Conservation (phyloP, 768 basidiomycete species). For the Tulasnella sp. region DNA sequence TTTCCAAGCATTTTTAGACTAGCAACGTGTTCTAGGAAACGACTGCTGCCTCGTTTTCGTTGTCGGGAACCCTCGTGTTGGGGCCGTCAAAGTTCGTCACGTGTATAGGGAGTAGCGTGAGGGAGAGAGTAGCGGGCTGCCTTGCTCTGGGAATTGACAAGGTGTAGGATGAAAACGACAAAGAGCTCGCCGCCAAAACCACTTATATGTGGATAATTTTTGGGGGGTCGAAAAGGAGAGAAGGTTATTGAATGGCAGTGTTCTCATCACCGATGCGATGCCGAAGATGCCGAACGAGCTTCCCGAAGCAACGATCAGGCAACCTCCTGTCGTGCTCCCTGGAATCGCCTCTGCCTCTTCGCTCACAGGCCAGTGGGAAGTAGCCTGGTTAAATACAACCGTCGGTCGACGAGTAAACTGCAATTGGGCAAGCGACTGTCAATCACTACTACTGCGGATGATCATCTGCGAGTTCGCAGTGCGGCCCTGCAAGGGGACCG, state of each 20-base stretch:
- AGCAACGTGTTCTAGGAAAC: neutral
- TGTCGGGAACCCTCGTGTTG: neutral
- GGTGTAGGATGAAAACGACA: neutral
- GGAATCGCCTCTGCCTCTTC: neutral
- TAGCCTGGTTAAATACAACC: neutral
- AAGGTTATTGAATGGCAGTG: neutral
- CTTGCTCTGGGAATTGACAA: neutral
- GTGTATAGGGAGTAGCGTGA: neutral
- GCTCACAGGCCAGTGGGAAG: neutral
- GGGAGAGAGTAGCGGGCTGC: neutral
- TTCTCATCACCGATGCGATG: neutral
- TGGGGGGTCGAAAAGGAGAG: neutral
- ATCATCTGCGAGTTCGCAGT: neutral
- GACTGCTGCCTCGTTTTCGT: neutral
- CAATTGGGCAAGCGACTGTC: neutral
- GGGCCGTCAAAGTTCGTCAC: neutral
- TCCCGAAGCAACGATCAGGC: constrained; percentile 5
- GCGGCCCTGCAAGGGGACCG: neutral
- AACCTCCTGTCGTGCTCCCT: neutral
- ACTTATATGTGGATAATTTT: neutral
- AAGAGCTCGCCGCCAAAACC: neutral
- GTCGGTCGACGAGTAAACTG: neutral
- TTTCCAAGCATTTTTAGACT: neutral
- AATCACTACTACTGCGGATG: neutral
- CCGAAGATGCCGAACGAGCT: neutral